Conservation (phyloP, 2,329 filamentous ascomycete species). For the Rutstroemia sydowiana region DNA sequence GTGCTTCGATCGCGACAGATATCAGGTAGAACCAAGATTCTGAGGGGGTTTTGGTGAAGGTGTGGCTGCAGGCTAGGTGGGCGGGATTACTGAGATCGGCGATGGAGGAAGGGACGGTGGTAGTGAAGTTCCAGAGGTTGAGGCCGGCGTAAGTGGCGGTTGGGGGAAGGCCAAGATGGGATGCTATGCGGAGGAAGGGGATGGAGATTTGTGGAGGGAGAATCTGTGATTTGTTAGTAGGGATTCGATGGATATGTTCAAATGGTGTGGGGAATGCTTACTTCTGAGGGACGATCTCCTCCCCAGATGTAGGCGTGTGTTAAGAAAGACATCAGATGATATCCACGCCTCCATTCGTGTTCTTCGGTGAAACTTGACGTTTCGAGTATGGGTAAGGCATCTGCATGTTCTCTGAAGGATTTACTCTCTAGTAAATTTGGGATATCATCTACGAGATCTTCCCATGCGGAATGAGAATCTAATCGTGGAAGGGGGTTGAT, state of each 20-base stretch:
- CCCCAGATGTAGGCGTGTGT: conserved; percentile 89
- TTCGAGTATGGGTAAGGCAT: conserved; percentile 61
- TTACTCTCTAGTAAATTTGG: conserved; percentile 58
- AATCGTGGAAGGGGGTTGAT: conserved; percentile 59
- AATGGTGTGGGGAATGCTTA: conserved; percentile 32
- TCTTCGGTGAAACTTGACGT: conserved; percentile 56
- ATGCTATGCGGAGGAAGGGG: conserved; percentile 66
- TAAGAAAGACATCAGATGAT: conserved; percentile 70
- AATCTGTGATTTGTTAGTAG: conserved; percentile 32
- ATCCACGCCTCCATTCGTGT: conserved; percentile 74
- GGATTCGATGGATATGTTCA: background rate
- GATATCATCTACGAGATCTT: conserved; percentile 59
- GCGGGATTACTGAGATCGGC: conserved; percentile 38
- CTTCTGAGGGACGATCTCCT: conserved; percentile 65
- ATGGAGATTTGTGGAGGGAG: conserved; percentile 71
- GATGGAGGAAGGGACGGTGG: conserved; percentile 42
- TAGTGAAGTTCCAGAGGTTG: conserved; percentile 84
- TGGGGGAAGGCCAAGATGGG: conserved; percentile 71
- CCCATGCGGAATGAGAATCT: conserved; percentile 74
- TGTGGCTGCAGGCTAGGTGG: conserved; percentile 64
- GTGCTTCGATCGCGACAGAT: conserved; percentile 83
- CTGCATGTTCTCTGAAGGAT: conserved; percentile 55
- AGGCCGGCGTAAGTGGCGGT: conserved; percentile 86
- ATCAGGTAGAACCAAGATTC: conserved; percentile 94
- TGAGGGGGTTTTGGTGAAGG: conserved; percentile 81